Evolutionary conservation across 75 land plant genomes (phyloP).

Genomic region (Picea glauca): DNA sequence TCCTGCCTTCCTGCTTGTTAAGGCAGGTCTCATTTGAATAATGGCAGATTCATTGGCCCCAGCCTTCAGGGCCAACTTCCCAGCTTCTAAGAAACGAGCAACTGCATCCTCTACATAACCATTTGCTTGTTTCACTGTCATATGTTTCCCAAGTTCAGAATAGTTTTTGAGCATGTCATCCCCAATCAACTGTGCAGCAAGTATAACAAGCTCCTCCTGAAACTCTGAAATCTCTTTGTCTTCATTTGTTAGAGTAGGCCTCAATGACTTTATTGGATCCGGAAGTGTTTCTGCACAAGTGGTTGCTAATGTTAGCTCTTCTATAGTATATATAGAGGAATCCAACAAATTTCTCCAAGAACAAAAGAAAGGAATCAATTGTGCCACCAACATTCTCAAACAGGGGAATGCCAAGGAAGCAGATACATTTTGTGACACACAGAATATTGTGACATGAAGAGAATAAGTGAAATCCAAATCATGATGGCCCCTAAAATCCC

Average conservation of each 20-base stretch:
- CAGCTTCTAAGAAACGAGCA: constrained; percentile 77
- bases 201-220: constrained; percentile 81
- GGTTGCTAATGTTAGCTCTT: no score
- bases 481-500: no score
- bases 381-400: no score
- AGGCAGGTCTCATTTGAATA: constrained; percentile 72
- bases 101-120: constrained; percentile 72
- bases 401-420: no score
- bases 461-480: no score
- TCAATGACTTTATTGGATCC: constrained; percentile 43
- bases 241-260: constrained; percentile 68
- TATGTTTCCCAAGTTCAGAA: constrained; percentile 48
- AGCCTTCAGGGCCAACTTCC: constrained; percentile 58
- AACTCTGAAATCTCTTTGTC: constrained; percentile 64
- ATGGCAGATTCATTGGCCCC: constrained; percentile 80
- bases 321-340: no score
- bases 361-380: no score
- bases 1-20: constrained; percentile 45
- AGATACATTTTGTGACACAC: no score
- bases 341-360: no score
- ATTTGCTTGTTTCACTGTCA: constrained; percentile 82
- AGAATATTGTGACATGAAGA: no score
- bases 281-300: constrained; percentile 60
- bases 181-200: constrained; percentile 83
- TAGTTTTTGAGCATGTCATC: constrained; percentile 49